Conservation (phyloP, 2,329 filamentous ascomycete genomes). For the Alternaria sp. region DNA sequence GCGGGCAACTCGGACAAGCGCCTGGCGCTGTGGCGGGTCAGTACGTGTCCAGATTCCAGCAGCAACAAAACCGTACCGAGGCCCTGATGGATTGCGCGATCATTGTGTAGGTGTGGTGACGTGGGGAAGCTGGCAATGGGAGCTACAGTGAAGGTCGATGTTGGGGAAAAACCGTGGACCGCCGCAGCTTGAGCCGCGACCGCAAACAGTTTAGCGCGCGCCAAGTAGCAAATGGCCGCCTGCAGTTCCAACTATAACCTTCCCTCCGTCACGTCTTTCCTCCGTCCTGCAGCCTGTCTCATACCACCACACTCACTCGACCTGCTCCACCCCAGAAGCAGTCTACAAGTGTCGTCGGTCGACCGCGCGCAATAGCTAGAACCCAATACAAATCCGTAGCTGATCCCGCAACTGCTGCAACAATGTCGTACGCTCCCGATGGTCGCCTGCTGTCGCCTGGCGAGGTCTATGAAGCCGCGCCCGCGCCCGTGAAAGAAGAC, state of each 20-base stretch:
- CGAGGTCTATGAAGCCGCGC: slow-evolving; percentile 53
- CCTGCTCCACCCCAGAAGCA: slow-evolving; percentile 27
- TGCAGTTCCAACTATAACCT: slow-evolving; percentile 8
- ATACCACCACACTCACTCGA: slow-evolving; percentile 28
- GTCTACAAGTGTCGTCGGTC: slow-evolving; percentile 20
- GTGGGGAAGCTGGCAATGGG: slow-evolving; percentile 43
- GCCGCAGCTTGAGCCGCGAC: slow-evolving; percentile 32
- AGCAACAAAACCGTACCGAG: slow-evolving; percentile 59
- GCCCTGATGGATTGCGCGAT: slow-evolving; percentile 69
- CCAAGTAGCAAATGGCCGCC: slow-evolving; percentile 17
- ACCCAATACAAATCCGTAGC: slow-evolving; percentile 19
- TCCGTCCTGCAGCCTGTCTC: slow-evolving; percentile 25
- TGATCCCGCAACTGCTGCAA: slow-evolving; percentile 12
- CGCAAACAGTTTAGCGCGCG: slow-evolving; percentile 28
- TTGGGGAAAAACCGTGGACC: slow-evolving; percentile 28
- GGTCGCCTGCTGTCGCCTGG: slow-evolving; percentile 55
- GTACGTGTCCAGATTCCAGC: slow-evolving; percentile 20
- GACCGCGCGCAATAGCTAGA: slow-evolving; percentile 27
- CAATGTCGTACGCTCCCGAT: slow-evolving; percentile 46
- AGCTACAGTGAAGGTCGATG: slow-evolving; percentile 40
- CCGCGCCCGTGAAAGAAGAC: slow-evolving; percentile 45
- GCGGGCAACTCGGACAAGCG: slow-evolving; percentile 68
- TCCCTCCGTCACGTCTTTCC: neutral
- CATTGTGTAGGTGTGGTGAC: slow-evolving; percentile 56
- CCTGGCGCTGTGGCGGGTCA: slow-evolving; percentile 63